Evolutionary conservation across 2,329 filamentous ascomycete genomes (phyloP).

Genomic region (Scytalidium sp.): DNA sequence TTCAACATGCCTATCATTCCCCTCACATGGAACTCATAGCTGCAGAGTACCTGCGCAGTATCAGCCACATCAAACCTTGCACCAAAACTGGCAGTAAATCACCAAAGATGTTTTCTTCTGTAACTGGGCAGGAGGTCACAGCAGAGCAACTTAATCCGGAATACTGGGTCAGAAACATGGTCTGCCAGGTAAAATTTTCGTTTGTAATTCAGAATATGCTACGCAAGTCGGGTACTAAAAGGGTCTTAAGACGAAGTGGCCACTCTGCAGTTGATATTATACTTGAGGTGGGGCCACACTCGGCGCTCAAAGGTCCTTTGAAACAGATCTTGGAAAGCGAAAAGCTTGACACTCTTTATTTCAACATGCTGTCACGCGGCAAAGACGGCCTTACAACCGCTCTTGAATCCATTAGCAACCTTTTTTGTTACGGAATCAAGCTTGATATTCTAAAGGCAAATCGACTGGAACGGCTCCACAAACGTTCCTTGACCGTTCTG

Average conservation of each 20-base stretch:
- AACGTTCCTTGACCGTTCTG: background rate
- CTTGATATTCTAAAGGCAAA: background rate
- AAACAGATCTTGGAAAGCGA: background rate
- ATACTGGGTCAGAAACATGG: conserved; percentile 46
- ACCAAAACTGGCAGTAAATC: background rate
- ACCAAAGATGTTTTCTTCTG: background rate
- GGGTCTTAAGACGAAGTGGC: background rate
- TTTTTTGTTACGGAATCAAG: background rate
- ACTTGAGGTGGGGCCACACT: conserved; percentile 30
- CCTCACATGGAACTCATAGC: conserved; percentile 29
- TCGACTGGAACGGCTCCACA: background rate
- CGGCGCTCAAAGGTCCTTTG: conserved; percentile 25
- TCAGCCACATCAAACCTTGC: background rate
- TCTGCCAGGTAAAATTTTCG: conserved; percentile 39
- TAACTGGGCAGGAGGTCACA: background rate
- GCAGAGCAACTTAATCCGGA: conserved; percentile 6
- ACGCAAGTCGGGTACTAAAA: background rate
- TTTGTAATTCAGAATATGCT: conserved; percentile 24
- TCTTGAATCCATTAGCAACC: background rate
- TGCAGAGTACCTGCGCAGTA: conserved; percentile 17
- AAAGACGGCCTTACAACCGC: background rate
- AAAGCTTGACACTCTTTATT: background rate
- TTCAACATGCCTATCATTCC: conserved; percentile 25
- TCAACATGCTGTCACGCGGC: background rate
- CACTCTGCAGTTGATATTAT: background rate